Evolutionary conservation across 495 filamentous ascomycete genomes (phyloP), one percentile per base, ranked within the genome.

Genomic region (Friedmanniomyces endolithicus): DNA sequence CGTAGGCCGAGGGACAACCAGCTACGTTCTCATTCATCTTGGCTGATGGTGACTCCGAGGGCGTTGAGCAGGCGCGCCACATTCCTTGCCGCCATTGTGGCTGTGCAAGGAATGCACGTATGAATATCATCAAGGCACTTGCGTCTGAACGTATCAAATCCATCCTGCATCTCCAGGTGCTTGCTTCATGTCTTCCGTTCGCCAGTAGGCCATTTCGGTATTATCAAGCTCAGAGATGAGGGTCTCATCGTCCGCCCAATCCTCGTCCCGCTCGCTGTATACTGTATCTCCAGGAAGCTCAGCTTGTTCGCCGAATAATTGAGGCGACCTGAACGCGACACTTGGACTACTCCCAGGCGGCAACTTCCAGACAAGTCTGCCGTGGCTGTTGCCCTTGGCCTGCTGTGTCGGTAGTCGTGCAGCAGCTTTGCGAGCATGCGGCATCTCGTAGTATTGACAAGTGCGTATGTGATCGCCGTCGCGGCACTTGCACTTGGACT

Each of bases 231-330:
- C 46, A 22, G 20, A 14, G 19, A 44, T 23, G 6, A 11, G 11
- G 33, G 22, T 45, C 19, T 20, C 19, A 11, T 29, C 27, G 9
- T 33, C 37, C 6, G 48, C 48, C 17, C 17, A 47, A 22, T 54
- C 43, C 23, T 55, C 41, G 31, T 55, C 52, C 17, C 52, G 41
- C 52, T 48, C 52, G 9, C 20, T 45, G 16, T 40, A 25, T 1
- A 20, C 19, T 7, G 52, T 55, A 20, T 11, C 17, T 2, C 22
- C 29, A 11, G 54, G 46, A 16, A 56, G 47, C 54, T 51, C 54
- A 11, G 54, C 54, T 22, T 56, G 54, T 22, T 56, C 54, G 14
- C 54, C 54, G 34, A 50, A 56, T 1, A 51, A 20, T 25, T 56
- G 54, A 1, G 54, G 48, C 17, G 54, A 50, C 17, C 23, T 22